Evolutionary conservation across 768 basidiomycete genomes (phyloP), one percentile per base, ranked within the genome.

Genomic region (Suillus bovinus): DNA sequence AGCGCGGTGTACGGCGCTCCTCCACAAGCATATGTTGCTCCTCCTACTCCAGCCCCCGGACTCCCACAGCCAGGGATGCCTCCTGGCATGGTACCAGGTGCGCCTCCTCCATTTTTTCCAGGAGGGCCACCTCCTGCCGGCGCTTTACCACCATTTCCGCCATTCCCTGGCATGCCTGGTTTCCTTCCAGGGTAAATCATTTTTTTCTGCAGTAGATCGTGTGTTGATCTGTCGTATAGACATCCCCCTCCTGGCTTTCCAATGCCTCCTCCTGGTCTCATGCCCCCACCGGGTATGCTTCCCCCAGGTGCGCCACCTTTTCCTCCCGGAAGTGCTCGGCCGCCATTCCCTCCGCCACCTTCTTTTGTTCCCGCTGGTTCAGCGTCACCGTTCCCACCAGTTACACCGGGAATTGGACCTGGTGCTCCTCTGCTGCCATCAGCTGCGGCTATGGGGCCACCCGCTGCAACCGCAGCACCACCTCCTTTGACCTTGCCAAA

Each of bases 1-100:
- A 79, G 84, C 39, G 84, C 81, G 5, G 91, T 94, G 0, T 93
- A 89, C 68, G 86, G 86, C 24, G 90, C 88, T 34, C 86, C 88
- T 3, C 85, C 92, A 0, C 89, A 90, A 68, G 79, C 90, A 1
- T 94, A 93, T 67, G 78, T 80, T 20, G 72, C 71, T 14, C 78
- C 81, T 20, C 78, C 82, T 9, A 70, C 76, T 38, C 71, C 78
- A 6, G 66, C 70, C 7, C 67, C 73, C 38, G 65, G 70, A 4
- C 34, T 67, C 0, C 70, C 67, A 8, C 69, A 69, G n/a, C 65
- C 69, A 14, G 75, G 71, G 33, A 68, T 78, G 60, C 70, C 76
- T 10, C 77, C 81, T 14, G 77, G 74, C 7, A 69, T 79, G 39
- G 65, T 78, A 65, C 78, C 81, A 64, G 80, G 81, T 70, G 77